phyloP scores from a whole-genome alignment of 2,329 filamentous ascomycete genomes.

The Leptographium lundbergii region DNA sequence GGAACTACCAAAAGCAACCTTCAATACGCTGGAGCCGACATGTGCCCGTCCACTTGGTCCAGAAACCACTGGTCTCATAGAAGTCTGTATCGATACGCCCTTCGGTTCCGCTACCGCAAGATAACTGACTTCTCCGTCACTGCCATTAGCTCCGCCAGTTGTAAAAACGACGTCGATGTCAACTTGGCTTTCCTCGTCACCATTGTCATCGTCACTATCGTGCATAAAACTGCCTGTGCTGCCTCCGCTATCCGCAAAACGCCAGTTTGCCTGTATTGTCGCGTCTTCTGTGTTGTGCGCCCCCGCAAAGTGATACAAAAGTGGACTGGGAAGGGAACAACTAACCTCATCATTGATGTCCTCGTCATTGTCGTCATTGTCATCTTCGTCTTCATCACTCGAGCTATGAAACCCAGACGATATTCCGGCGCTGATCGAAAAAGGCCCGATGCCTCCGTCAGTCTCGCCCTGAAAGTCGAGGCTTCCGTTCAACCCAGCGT shows the following conservation, averaged over 20 bases:
- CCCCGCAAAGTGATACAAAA: not conserved
- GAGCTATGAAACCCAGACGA: constrained; percentile 86
- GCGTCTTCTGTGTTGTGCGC: too few species aligned
- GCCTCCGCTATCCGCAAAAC: too few species aligned
- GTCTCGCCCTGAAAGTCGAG: constrained; percentile 40
- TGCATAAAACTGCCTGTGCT: not conserved
- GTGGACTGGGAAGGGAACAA: constrained; percentile 13
- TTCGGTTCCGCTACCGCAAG: not conserved
- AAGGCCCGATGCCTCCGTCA: constrained; percentile 52
- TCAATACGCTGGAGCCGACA: not conserved
- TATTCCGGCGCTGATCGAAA: constrained; percentile 60
- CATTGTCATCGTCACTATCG: constrained; percentile 86
- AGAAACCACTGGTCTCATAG: not conserved
- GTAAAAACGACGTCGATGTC: constrained; percentile 53
- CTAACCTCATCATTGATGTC: constrained; percentile 58
- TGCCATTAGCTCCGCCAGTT: constrained; percentile 34
- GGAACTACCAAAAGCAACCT: too few species aligned
- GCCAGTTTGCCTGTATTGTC: not conserved
- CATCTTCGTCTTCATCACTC: constrained; percentile 92
- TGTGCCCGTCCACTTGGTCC: not conserved
- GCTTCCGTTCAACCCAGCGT: constrained; percentile 66
- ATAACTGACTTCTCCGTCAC: not conserved
- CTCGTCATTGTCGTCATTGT: constrained; percentile 75
- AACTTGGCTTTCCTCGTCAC: constrained; percentile 66
- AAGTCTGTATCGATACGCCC: not conserved